Percentiles rank a stretch among this genome's conserved stretches.
These are phyloP conservation scores for Penicillium antarcticum DNA, from an alignment of 495 filamentous ascomycete genomes.

Conservation along the genomic window DNA sequence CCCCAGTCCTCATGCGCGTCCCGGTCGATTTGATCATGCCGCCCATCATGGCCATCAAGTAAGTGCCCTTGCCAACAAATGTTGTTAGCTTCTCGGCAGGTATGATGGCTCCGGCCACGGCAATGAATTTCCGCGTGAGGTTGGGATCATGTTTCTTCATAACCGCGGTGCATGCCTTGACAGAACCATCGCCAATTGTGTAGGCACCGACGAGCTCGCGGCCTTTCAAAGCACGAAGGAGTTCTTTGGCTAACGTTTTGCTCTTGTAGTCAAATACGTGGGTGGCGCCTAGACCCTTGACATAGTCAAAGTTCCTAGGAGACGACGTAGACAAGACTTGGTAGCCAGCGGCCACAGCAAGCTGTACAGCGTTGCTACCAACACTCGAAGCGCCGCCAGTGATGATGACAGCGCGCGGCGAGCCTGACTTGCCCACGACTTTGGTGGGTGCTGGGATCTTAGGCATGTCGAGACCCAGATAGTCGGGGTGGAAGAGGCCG, in stretches of 20 bases:
- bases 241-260: not conserved
- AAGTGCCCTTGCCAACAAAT: not conserved
- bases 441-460: not conserved
- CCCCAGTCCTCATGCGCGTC: not conserved
- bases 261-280: constrained; percentile 31
- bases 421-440: no score
- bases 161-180: not conserved
- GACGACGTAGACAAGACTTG: constrained; percentile 23
- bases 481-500: constrained; percentile 17
- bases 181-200: not conserved
- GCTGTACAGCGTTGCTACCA: constrained; percentile 39
- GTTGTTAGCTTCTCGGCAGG: not conserved
- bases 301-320: constrained; percentile 25
- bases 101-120: not conserved
- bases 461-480: constrained; percentile 8
- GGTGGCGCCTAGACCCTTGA: constrained; percentile 24
- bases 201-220: constrained; percentile 4
- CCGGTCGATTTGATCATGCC: not conserved
- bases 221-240: not conserved
- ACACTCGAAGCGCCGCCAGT: constrained; percentile 72
- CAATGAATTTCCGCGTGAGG: not conserved
- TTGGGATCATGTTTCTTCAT: not conserved
- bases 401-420: not conserved
- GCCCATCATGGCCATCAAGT: not conserved
- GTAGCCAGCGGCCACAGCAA: constrained; percentile 22